A percentile compares a stretch with the other conserved stretches of the same genome.
Conservation (phyloP, 805 yeast genomes). For the Kodamaea kakaduensis region DNA sequence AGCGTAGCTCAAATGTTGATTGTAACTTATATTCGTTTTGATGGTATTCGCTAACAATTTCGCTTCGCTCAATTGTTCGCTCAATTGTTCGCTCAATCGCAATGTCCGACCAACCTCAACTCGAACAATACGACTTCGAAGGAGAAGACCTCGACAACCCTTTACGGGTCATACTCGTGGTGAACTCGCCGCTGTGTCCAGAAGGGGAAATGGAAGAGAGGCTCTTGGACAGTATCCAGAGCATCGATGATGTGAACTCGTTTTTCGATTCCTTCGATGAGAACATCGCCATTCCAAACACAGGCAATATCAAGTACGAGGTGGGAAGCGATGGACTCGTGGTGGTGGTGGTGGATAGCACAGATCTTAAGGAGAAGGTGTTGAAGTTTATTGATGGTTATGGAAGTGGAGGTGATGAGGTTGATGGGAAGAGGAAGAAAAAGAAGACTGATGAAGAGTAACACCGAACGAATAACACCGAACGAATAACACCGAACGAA, state of each 20-base stretch:
- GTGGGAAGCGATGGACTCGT: conserved; percentile 60
- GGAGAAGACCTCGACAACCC: conserved; percentile 44
- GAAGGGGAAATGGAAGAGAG: conserved; percentile 50
- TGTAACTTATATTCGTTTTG: too few relatives aligned
- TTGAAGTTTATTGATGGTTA: conserved; percentile 42
- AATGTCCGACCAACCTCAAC: conserved; percentile 8
- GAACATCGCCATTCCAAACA: conserved; percentile 50
- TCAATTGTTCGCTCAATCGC: too few relatives aligned
- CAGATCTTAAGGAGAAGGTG: conserved; percentile 34
- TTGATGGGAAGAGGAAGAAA: conserved; percentile 6
- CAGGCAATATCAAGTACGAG: conserved; percentile 52
- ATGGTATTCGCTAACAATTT: too few relatives aligned
- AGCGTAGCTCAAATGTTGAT: too few relatives aligned
- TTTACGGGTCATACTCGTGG: conserved; percentile 41
- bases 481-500: too few relatives aligned
- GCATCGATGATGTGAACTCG: conserved; percentile 44
- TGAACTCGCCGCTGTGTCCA: conserved; percentile 31
- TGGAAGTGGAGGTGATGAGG: conserved; percentile 11
- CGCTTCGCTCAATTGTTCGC: too few relatives aligned
- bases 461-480: too few relatives aligned
- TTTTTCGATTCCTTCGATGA: conserved; percentile 54
- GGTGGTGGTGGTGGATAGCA: conserved; percentile 48
- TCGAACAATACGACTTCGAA: conserved; percentile 8
- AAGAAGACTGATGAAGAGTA: not conserved
- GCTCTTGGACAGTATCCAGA: conserved; percentile 41